Evolutionary conservation across 345 rosid species (phyloP).

Genomic region (Eucalyptus cloeziana): DNA sequence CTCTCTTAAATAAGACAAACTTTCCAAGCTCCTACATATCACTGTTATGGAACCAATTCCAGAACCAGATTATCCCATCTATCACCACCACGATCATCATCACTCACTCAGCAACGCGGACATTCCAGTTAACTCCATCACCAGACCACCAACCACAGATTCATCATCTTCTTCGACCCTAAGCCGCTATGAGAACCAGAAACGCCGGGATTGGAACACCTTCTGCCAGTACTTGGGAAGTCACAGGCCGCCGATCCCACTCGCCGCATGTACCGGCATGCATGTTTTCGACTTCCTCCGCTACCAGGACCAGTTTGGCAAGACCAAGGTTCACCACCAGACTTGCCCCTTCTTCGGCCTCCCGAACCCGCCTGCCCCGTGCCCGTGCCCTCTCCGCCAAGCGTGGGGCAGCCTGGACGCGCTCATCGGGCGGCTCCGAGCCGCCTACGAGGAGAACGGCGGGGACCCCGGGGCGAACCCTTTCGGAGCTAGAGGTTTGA

Average conservation of each 20-base stretch:
- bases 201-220: conserved; percentile 73
- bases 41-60: neutral
- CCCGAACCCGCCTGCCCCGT: conserved; percentile 58
- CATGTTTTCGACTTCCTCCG: conserved; percentile 70
- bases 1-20: neutral
- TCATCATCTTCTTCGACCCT: conserved; percentile 5
- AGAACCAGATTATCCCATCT: neutral
- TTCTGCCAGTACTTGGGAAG: conserved; percentile 54
- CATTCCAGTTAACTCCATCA: neutral
- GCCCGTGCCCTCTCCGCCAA: conserved; percentile 67
- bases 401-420: conserved; percentile 80
- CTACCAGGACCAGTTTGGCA: conserved; percentile 61
- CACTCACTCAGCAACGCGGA: neutral
- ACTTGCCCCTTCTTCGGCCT: conserved; percentile 58
- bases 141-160: neutral
- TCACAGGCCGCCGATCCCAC: conserved; percentile 50
- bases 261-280: conserved; percentile 51
- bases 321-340: conserved; percentile 56
- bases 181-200: conserved; percentile 66
- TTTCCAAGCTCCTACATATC: neutral
- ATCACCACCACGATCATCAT: neutral
- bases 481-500: conserved; percentile 54
- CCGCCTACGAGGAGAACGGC: conserved; percentile 62
- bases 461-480: conserved; percentile 63
- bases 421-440: conserved; percentile 57